Evolutionary conservation across 805 yeast genomes (phyloP).

Genomic region (Myxozyma nipponensis): DNA sequence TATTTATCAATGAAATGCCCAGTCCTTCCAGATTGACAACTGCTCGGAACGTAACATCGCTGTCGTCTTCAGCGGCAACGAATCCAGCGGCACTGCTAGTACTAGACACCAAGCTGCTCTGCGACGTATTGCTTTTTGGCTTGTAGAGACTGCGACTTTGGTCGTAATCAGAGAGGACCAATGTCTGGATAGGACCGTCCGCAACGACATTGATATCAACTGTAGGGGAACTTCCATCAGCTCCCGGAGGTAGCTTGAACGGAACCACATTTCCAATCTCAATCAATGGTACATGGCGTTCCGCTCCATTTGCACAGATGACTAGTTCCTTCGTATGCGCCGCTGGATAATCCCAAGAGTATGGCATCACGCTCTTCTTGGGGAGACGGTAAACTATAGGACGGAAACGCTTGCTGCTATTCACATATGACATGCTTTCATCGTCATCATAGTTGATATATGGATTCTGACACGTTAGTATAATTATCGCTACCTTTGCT

Average conservation of each 20-base stretch:
- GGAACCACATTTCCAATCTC: slow-evolving; percentile 92
- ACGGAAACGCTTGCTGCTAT: slow-evolving; percentile 43
- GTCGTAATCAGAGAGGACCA: slow-evolving; percentile 79
- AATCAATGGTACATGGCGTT: slow-evolving; percentile 76
- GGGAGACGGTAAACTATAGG: slow-evolving; percentile 83
- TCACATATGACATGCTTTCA: slow-evolving; percentile 46
- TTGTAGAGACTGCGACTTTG: slow-evolving; percentile 74
- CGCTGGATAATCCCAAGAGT: slow-evolving; percentile 96
- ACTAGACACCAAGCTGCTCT: slow-evolving; percentile 8
- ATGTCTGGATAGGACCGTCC: slow-evolving; percentile 90
- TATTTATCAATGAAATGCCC: slow-evolving; percentile 79
- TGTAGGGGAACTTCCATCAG: slow-evolving; percentile 40
- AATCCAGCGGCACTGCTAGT: slow-evolving; percentile 23
- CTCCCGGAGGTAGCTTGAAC: slow-evolving; percentile 59
- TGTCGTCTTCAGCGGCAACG: slow-evolving; percentile 45
- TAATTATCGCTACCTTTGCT: background rate
- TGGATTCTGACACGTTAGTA: slow-evolving; percentile 14
- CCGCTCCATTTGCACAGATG: slow-evolving; percentile 65
- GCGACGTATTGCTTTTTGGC: slow-evolving; percentile 34
- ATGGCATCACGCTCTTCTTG: slow-evolving; percentile 91
- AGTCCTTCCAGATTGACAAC: slow-evolving; percentile 68
- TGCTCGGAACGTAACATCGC: slow-evolving; percentile 50
- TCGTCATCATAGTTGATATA: slow-evolving; percentile 45
- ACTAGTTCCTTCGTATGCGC: slow-evolving; percentile 79
- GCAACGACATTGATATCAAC: slow-evolving; percentile 89